Conservation (phyloP, 2,329 filamentous ascomycete species). For the Sporothrix sp. region DNA sequence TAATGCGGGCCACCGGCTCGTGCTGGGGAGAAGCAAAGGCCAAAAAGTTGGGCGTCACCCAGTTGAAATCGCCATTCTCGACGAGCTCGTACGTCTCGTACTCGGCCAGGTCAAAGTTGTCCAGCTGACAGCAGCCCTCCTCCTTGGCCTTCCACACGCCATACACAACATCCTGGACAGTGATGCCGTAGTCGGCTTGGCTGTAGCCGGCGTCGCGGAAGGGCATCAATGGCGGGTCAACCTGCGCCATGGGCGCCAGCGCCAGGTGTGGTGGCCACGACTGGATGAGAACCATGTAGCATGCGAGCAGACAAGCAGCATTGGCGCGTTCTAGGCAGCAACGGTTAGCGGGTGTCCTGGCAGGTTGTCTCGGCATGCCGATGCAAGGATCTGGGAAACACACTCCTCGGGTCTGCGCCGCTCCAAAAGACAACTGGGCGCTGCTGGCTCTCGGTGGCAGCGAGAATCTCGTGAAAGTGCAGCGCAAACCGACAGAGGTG, state of each 20-base stretch:
- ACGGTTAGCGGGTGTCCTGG: no score
- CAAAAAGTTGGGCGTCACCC: conserved; percentile 90
- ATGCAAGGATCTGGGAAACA: no score
- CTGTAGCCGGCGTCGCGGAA: conserved; percentile 98
- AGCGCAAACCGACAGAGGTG: conserved; percentile 95
- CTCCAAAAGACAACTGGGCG: conserved; percentile 95
- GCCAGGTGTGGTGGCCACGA: conserved; percentile 95
- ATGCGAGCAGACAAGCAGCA: conserved; percentile 86
- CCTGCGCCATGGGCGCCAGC: conserved; percentile 88
- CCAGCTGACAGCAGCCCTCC: conserved; percentile 79
- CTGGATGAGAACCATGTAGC: conserved; percentile 98
- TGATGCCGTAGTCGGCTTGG: conserved; percentile 92
- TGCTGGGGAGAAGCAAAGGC: conserved; percentile 94
- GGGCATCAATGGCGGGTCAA: conserved; percentile 95
- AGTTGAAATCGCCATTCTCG: conserved; percentile 99
- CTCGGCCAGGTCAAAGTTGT: conserved; percentile 93
- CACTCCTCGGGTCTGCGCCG: conserved; percentile 80
- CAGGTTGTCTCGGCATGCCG: no score
- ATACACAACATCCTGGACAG: conserved; percentile 94
- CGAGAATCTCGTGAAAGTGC: conserved; percentile 89
- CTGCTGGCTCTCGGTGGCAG: conserved; percentile 81
- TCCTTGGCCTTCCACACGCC: conserved; percentile 99
- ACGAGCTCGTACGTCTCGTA: conserved; percentile 94
- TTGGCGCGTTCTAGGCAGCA: conserved; percentile 64
- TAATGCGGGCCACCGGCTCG: conserved; percentile 61